These are phyloP conservation scores for Aureobasidium lini DNA, from an alignment of 2,329 filamentous ascomycete species.

Conservation along the genomic window DNA sequence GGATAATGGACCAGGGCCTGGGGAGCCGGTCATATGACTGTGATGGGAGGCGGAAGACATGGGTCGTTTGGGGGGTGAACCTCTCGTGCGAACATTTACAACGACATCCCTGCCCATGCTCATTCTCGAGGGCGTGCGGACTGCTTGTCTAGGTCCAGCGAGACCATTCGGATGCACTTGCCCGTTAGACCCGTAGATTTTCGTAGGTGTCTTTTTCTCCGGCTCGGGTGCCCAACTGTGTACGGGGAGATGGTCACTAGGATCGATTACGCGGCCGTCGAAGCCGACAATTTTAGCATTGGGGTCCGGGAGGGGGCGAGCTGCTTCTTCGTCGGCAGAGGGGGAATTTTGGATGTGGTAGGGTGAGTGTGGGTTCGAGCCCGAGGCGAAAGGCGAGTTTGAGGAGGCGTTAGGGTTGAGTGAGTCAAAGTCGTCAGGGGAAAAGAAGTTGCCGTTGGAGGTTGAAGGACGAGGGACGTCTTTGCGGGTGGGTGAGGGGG, in stretches of 20 bases:
- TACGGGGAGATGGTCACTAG: slow-evolving; percentile 71
- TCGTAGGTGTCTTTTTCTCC: slow-evolving; percentile 46
- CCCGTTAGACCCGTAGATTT: slow-evolving; percentile 29
- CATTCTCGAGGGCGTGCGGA: slow-evolving; percentile 12
- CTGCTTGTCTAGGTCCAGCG: background rate
- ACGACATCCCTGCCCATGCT: slow-evolving; percentile 24
- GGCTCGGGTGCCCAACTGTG: slow-evolving; percentile 73
- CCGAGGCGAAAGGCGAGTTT: slow-evolving; percentile 13
- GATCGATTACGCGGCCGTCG: slow-evolving; percentile 70
- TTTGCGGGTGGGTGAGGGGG: slow-evolving; percentile 51
- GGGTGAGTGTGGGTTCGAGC: slow-evolving; percentile 19
- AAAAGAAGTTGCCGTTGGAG: slow-evolving; percentile 55
- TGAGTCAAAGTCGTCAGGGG: slow-evolving; percentile 67
- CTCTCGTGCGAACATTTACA: slow-evolving; percentile 26
- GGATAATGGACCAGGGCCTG: slow-evolving; percentile 15
- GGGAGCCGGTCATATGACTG: slow-evolving; percentile 29
- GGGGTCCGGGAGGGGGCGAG: slow-evolving; percentile 18
- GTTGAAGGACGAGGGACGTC: slow-evolving; percentile 55
- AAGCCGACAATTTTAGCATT: slow-evolving; percentile 66
- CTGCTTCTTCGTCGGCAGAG: slow-evolving; percentile 17
- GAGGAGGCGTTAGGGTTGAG: slow-evolving; percentile 50
- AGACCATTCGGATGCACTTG: slow-evolving; percentile 25
- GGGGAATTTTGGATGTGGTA: slow-evolving; percentile 18
- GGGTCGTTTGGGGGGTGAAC: slow-evolving; percentile 32
- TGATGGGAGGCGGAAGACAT: slow-evolving; percentile 33